These are phyloP conservation scores for Linum trigynum DNA, from an alignment of 345 rosid genomes.

Conservation along the genomic window DNA sequence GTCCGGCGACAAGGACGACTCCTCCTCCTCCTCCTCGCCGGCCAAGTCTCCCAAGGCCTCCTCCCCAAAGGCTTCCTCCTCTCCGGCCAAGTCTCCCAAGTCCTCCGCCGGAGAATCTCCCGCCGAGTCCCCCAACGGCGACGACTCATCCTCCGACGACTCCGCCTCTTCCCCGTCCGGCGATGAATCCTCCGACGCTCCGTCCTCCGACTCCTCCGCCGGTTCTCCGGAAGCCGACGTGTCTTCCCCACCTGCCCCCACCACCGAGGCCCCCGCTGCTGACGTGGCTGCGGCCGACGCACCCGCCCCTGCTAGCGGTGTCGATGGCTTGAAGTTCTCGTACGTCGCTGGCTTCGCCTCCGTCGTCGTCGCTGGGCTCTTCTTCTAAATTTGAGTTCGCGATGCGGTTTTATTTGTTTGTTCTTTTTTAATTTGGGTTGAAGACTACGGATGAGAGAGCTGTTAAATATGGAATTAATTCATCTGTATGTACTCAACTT, in stretches of 20 bases:
- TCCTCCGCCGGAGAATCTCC: background rate
- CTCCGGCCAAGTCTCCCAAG: background rate
- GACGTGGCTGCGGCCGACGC: conserved; percentile 7
- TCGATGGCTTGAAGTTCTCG: conserved; percentile 8
- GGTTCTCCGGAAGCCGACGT: conserved; percentile 4
- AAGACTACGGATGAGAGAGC: too few species aligned
- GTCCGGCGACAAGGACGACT: background rate
- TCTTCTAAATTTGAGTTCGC: conserved; percentile 4
- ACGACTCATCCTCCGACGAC: background rate
- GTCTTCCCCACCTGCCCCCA: conserved; percentile 20
- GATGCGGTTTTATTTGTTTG: background rate
- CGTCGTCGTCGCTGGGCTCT: conserved; percentile 12
- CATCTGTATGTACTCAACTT: too few species aligned
- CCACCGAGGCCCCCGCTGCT: background rate
- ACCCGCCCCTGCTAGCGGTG: background rate
- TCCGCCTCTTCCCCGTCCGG: background rate
- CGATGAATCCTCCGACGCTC: conserved; percentile 1
- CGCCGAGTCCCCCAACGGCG: background rate
- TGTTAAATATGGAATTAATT: too few species aligned
- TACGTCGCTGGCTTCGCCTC: conserved; percentile 11
- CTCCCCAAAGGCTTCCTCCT: background rate
- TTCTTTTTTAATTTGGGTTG: background rate
- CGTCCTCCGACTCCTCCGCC: conserved; percentile 3
- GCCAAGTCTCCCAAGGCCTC: conserved; percentile 2
- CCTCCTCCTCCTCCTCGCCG: background rate